Evolutionary conservation across 768 basidiomycete genomes (phyloP).

Genomic region (Amyloporia xantha): DNA sequence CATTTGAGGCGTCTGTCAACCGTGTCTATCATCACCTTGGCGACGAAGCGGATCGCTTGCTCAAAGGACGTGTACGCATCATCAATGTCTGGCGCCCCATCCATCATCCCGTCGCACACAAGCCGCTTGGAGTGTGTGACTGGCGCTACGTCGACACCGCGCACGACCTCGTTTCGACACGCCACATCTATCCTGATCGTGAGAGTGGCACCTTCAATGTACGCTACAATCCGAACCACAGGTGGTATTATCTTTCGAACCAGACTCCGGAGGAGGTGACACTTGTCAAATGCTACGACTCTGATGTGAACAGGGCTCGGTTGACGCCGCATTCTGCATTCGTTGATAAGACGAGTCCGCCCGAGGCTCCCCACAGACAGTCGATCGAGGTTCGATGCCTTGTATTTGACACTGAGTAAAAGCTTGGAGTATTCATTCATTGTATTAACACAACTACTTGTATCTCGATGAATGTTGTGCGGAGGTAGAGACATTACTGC

Average conservation of each 20-base stretch:
- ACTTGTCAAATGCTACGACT: constrained; percentile 36
- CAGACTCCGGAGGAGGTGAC: constrained; percentile 33
- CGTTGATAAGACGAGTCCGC: constrained; percentile 23
- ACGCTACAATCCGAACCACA: constrained; percentile 26
- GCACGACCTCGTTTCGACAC: constrained; percentile 29
- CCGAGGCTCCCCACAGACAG: constrained; percentile 27
- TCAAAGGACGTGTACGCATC: constrained; percentile 34
- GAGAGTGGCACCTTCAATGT: constrained; percentile 30
- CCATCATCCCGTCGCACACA: constrained; percentile 28
- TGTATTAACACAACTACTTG: too few species aligned
- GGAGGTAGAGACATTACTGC: too few species aligned
- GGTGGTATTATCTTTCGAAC: constrained; percentile 31
- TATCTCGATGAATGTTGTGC: too few species aligned
- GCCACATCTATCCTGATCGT: constrained; percentile 27
- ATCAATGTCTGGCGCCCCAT: constrained; percentile 42
- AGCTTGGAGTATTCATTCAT: too few species aligned
- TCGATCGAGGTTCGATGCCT: constrained; percentile 34
- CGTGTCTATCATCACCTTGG: constrained; percentile 33
- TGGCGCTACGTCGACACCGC: constrained; percentile 29
- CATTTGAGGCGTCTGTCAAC: constrained; percentile 25
- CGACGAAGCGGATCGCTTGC: constrained; percentile 33
- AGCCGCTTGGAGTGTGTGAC: constrained; percentile 35
- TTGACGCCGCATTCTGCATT: constrained; percentile 34
- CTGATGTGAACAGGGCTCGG: constrained; percentile 26
- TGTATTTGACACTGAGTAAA: constrained; percentile 20